Percentiles rank a stretch among this genome's conserved stretches.
phyloP scores from a whole-genome alignment of 2,329 filamentous ascomycete species.

The Pseudogymnoascus sp. region DNA sequence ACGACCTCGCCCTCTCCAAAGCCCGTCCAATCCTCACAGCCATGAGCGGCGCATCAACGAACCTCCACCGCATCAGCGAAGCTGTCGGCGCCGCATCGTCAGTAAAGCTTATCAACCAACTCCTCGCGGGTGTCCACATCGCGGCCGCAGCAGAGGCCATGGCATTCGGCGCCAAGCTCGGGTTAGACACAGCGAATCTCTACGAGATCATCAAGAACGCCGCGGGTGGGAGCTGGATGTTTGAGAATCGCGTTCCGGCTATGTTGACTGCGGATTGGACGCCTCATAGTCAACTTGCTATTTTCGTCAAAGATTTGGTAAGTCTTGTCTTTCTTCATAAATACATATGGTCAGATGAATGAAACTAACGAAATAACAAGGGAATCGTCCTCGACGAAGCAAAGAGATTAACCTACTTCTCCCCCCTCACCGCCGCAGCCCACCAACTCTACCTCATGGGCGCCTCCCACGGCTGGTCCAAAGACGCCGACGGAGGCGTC shows the following conservation, averaged over 20 bases:
- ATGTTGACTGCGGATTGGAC: conserved; percentile 30
- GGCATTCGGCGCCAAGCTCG: conserved; percentile 45
- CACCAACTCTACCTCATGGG: conserved; percentile 29
- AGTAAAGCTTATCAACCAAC: conserved; percentile 52
- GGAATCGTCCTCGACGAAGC: conserved; percentile 29
- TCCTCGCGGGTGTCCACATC: conserved; percentile 52
- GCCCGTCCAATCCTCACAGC: conserved; percentile 25
- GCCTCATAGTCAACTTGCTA: conserved; percentile 29
- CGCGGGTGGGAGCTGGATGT: conserved; percentile 32
- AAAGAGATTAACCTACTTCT: conserved; percentile 24
- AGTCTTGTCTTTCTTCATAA: not conserved
- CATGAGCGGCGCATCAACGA: conserved; percentile 28
- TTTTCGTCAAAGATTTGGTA: conserved; percentile 25
- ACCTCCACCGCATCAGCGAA: conserved; percentile 45
- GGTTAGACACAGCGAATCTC: conserved; percentile 42
- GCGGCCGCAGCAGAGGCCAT: conserved; percentile 47
- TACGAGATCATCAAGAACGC: conserved; percentile 39
- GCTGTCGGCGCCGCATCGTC: conserved; percentile 49
- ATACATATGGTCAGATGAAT: too few species aligned
- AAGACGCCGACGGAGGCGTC: conserved; percentile 28
- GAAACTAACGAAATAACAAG: conserved; percentile 11
- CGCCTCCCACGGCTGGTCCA: conserved; percentile 26
- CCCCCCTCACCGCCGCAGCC: conserved; percentile 27
- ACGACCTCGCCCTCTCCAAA: conserved; percentile 19
- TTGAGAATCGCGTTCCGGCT: conserved; percentile 31